These are phyloP conservation scores for Candida parachauliodes DNA, from an alignment of 805 yeast species.

Conservation along the genomic window DNA sequence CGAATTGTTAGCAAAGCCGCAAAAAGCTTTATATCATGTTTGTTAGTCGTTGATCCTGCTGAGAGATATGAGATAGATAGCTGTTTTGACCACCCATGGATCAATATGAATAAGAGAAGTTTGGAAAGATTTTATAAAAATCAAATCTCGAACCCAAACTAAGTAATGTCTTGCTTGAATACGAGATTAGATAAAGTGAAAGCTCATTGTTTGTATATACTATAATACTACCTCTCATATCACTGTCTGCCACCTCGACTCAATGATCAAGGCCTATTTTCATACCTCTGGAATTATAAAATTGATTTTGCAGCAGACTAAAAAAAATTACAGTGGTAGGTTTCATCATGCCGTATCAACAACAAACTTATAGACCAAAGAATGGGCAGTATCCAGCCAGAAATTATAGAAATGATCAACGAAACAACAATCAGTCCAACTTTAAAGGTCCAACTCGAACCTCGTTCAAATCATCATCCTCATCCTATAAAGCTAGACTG, in stretches of 20 bases:
- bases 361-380: slow-evolving; percentile 9
- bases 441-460: slow-evolving; percentile 1
- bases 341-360: no score
- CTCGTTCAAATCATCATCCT: slow-evolving; percentile 3
- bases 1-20: slow-evolving; percentile 34
- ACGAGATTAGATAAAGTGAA: no score
- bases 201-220: no score
- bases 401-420: neutral
- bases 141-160: no score
- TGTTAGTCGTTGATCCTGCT: slow-evolving; percentile 36
- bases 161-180: no score
- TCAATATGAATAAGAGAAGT: slow-evolving; percentile 28
- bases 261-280: no score
- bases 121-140: slow-evolving; percentile 9
- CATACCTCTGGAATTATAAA: no score
- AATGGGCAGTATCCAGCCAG: slow-evolving; percentile 1
- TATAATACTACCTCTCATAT: no score
- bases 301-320: neutral
- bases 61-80: slow-evolving; percentile 34
- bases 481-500: slow-evolving; percentile 9
- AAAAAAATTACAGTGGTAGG: no score
- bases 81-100: slow-evolving; percentile 49
- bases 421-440: slow-evolving; percentile 3
- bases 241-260: no score
- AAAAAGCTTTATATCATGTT: slow-evolving; percentile 40